phyloP scores from a whole-genome alignment of 768 basidiomycete species.

The Scleroderma bovista region DNA sequence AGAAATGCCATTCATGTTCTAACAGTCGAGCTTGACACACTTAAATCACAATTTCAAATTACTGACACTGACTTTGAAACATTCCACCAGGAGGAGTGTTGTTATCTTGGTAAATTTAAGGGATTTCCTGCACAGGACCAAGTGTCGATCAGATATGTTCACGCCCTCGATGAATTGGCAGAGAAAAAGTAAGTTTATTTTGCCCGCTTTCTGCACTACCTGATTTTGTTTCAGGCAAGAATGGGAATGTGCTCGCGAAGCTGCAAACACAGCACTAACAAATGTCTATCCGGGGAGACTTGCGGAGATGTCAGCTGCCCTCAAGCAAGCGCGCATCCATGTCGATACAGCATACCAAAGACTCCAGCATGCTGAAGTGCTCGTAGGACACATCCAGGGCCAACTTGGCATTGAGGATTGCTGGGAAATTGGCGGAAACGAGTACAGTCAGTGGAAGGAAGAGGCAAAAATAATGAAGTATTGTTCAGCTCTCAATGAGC shows the following conservation, averaged over 20 bases:
- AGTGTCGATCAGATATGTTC: not conserved
- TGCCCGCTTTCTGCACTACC: too few species aligned
- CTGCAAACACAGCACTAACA: not conserved
- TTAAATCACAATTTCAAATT: not conserved
- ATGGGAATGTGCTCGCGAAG: not conserved
- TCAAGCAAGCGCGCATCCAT: not conserved
- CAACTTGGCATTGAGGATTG: too few species aligned
- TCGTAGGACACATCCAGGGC: too few species aligned
- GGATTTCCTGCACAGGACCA: not conserved
- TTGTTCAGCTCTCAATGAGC: constrained; percentile 24
- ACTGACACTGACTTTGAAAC: constrained; percentile 1
- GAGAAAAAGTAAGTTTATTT: not conserved
- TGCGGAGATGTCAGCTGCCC: not conserved
- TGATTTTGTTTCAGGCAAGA: too few species aligned
- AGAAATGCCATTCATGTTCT: too few species aligned
- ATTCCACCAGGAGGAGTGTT: constrained; percentile 1
- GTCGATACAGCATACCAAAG: not conserved
- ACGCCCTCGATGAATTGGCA: not conserved
- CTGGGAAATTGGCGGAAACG: not conserved
- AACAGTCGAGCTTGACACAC: not conserved
- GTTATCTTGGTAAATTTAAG: not conserved
- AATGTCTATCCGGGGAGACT: not conserved
- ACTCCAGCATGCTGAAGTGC: not conserved
- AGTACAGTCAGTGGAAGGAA: not conserved
- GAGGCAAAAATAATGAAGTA: constrained; percentile 15